Evolutionary conservation across 2,329 filamentous ascomycete genomes (phyloP).

Genomic region (Rhynchosporium secalis): DNA sequence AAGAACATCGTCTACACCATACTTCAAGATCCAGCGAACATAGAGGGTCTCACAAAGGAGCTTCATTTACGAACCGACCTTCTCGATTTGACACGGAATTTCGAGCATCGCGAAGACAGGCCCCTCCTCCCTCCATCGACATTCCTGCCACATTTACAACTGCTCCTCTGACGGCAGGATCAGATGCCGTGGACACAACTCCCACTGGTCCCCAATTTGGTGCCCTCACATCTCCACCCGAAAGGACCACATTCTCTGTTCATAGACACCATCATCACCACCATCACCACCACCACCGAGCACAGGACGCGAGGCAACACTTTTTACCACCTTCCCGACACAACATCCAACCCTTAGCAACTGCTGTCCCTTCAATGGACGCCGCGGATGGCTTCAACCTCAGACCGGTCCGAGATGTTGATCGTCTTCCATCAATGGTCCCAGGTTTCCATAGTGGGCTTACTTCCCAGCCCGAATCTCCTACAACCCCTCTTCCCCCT

Average conservation of each 20-base stretch:
- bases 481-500: conserved; percentile 77
- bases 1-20: conserved; percentile 43
- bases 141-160: conserved; percentile 61
- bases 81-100: conserved; percentile 58
- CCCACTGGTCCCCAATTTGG: conserved; percentile 58
- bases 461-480: conserved; percentile 87
- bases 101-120: conserved; percentile 69
- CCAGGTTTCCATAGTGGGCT: conserved; percentile 67
- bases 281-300: conserved; percentile 54
- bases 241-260: conserved; percentile 64
- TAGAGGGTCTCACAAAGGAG: conserved; percentile 36
- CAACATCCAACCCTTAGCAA: conserved; percentile 65
- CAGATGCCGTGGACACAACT: conserved; percentile 58
- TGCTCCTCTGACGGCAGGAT: conserved; percentile 47
- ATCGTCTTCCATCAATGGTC: conserved; percentile 81
- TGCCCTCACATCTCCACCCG: conserved; percentile 68
- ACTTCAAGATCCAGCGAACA: conserved; percentile 34
- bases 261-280: conserved; percentile 52
- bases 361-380: conserved; percentile 67
- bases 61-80: conserved; percentile 54
- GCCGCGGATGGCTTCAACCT: conserved; percentile 69
- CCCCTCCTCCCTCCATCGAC: conserved; percentile 81
- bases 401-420: conserved; percentile 76
- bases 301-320: conserved; percentile 51
- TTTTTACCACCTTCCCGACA: conserved; percentile 53